These are phyloP conservation scores for Quercus wislizeni DNA, from an alignment of 306 rosid genomes.

Conservation along the genomic window DNA sequence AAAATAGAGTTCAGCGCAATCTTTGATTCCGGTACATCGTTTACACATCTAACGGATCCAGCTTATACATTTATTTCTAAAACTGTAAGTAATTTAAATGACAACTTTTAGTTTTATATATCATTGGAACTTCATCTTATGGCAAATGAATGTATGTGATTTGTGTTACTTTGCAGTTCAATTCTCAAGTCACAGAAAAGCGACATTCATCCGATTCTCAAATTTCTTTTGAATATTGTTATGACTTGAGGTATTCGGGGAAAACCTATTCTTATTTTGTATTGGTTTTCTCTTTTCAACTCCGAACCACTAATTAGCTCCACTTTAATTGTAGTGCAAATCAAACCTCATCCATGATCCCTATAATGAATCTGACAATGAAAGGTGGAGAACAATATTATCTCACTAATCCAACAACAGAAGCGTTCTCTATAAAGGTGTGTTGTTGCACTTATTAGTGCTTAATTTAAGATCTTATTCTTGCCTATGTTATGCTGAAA, in stretches of 20 bases:
- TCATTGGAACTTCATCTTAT: constrained; percentile 9
- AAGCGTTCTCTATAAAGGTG: constrained; percentile 14
- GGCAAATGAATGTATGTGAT: background rate
- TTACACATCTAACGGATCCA: constrained; percentile 69
- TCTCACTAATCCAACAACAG: constrained; percentile 34
- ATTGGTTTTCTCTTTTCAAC: constrained; percentile 1
- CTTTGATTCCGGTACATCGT: constrained; percentile 87
- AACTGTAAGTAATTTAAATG: constrained; percentile 46
- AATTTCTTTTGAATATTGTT: constrained; percentile 8
- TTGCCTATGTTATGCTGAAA: background rate
- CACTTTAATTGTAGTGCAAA: constrained; percentile 43
- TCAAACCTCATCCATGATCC: constrained; percentile 11
- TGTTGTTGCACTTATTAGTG: background rate
- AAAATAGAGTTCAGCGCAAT: constrained; percentile 57
- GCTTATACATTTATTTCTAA: constrained; percentile 57
- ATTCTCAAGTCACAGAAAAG: constrained; percentile 29
- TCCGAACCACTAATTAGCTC: constrained; percentile 20
- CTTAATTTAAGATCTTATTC: background rate
- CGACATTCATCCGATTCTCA: constrained; percentile 17
- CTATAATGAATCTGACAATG: constrained; percentile 60
- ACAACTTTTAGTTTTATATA: background rate
- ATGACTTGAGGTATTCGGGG: constrained; percentile 41
- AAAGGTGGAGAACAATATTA: constrained; percentile 62
- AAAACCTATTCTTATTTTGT: background rate
- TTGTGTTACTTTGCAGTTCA: constrained; percentile 50